phyloP scores from a whole-genome alignment of 257 asterid genomes.

The Solanum chiquidenum region DNA sequence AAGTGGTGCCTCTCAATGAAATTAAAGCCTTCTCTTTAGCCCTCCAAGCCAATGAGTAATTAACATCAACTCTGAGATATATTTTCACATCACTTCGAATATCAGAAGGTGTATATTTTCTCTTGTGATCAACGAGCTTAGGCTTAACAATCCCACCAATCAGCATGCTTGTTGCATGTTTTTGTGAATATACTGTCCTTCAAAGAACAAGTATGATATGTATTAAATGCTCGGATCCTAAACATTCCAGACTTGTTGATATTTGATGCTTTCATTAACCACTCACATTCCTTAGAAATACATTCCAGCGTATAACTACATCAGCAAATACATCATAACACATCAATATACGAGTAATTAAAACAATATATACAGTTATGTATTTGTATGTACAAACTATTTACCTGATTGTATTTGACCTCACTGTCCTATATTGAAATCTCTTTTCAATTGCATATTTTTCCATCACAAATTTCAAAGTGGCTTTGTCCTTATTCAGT shows the following conservation, averaged over 20 bases:
- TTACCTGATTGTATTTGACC: neutral
- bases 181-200: neutral
- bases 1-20: neutral
- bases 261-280: neutral
- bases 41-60: neutral
- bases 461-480: neutral
- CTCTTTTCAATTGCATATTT: neutral
- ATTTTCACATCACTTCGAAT: neutral
- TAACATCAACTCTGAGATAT: neutral
- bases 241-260: too few species aligned
- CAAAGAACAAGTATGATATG: neutral
- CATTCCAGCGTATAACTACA: too few species aligned
- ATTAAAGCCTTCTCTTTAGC: neutral
- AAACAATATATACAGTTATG: too few species aligned
- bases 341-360: too few species aligned
- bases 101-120: neutral
- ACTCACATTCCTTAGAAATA: too few species aligned
- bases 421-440: neutral
- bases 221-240: too few species aligned
- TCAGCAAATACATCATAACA: neutral
- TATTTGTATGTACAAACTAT: too few species aligned
- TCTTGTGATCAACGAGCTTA: neutral
- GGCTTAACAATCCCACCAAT: neutral
- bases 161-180: neutral
- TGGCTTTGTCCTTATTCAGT: neutral